phyloP scores from a whole-genome alignment of 2,329 filamentous ascomycete genomes.

The Venturia nashicola region DNA sequence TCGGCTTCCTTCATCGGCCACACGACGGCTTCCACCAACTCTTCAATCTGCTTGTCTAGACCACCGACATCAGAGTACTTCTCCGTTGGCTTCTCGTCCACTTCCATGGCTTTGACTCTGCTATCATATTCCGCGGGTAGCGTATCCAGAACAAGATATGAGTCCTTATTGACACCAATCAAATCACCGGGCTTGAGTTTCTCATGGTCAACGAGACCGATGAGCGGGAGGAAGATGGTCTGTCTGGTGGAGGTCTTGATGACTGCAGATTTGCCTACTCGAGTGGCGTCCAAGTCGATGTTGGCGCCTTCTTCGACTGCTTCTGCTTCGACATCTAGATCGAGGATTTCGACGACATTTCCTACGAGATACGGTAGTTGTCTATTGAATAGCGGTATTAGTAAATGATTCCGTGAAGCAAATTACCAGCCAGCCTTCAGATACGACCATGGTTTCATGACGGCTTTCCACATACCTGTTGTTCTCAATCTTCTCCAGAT shows the following conservation, averaged over 20 bases:
- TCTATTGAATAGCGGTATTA: slow-evolving; percentile 33
- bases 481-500: slow-evolving; percentile 97
- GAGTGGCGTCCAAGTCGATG: slow-evolving; percentile 92
- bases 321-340: slow-evolving; percentile 91
- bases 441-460: background rate
- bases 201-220: slow-evolving; percentile 91
- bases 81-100: slow-evolving; percentile 98
- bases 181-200: slow-evolving; percentile 90
- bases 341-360: slow-evolving; percentile 93
- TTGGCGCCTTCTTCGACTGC: slow-evolving; percentile 96
- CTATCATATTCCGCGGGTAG: slow-evolving; percentile 97
- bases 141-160: slow-evolving; percentile 92
- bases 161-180: slow-evolving; percentile 98
- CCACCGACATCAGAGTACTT: slow-evolving; percentile 98
- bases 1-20: slow-evolving; percentile 99
- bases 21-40: slow-evolving; percentile 94
- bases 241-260: slow-evolving; percentile 99
- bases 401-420: background rate
- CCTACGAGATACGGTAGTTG: slow-evolving; percentile 97
- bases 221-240: slow-evolving; percentile 95
- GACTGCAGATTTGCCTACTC: slow-evolving; percentile 94
- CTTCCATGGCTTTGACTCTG: slow-evolving; percentile 98
- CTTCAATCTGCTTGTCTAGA: slow-evolving; percentile 96
- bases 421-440: background rate
- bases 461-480: slow-evolving; percentile 56